These are phyloP conservation scores for Botrytis galanthina DNA, from an alignment of 2,329 filamentous ascomycete species.

Conservation along the genomic window DNA sequence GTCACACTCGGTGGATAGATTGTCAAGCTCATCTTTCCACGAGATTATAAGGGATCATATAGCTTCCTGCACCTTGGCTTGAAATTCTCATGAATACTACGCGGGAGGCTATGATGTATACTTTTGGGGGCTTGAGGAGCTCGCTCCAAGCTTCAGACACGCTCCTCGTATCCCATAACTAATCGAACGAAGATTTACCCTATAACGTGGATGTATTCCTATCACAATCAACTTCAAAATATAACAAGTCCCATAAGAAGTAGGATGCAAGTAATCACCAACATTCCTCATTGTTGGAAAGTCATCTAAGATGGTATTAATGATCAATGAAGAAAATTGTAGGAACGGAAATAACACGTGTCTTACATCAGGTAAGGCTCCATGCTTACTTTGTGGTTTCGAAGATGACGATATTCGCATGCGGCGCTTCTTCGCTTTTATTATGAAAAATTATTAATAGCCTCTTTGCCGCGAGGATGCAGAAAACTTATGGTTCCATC, in stretches of 20 bases:
- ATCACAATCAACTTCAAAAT: neutral
- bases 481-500: neutral
- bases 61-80: neutral
- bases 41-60: neutral
- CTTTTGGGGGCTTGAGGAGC: neutral
- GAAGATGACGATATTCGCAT: neutral
- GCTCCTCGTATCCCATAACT: neutral
- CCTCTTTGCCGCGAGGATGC: neutral
- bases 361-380: slow-evolving; percentile 14
- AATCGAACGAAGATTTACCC: neutral
- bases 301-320: neutral
- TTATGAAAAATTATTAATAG: neutral
- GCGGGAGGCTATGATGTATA: neutral
- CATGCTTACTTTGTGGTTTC: slow-evolving; percentile 8
- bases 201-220: neutral
- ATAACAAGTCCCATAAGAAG: neutral
- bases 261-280: neutral
- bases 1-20: neutral
- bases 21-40: neutral
- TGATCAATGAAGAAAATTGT: neutral
- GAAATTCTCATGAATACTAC: neutral
- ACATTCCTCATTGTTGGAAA: neutral
- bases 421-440: neutral
- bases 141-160: neutral
- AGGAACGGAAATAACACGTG: slow-evolving; percentile 7